Conservation (phyloP, 495 filamentous ascomycete species). For the Trichocladium antarcticum region DNA sequence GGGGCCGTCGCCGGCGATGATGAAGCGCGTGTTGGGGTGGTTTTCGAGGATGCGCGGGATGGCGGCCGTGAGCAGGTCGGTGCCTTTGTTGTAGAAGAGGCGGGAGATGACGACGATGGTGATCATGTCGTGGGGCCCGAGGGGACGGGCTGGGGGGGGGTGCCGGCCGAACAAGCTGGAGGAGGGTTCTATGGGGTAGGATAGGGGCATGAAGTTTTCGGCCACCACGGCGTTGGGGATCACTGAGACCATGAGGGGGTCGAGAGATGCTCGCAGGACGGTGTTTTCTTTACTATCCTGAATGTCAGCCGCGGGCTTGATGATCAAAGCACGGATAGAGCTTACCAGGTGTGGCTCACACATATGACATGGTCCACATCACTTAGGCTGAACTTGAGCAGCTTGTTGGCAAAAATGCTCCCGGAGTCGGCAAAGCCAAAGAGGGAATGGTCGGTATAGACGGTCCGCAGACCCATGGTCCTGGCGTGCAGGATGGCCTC, state of each 20-base stretch:
- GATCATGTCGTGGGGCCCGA: constrained; percentile 75
- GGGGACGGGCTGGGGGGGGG: constrained; percentile 34
- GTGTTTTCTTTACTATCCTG: constrained; percentile 85
- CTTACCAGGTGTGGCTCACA: constrained; percentile 92
- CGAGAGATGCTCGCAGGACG: constrained; percentile 83
- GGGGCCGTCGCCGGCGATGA: constrained; percentile 89
- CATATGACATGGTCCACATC: constrained; percentile 98
- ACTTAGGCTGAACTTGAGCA: constrained; percentile 89
- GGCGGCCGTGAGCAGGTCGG: constrained; percentile 84
- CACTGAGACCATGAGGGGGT: constrained; percentile 92
- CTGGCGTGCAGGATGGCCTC: constrained; percentile 91
- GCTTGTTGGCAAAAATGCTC: constrained; percentile 91
- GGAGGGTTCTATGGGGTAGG: constrained; percentile 29
- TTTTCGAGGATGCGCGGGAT: constrained; percentile 82
- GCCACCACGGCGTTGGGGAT: constrained; percentile 97
- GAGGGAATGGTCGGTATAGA: constrained; percentile 95
- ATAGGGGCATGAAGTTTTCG: constrained; percentile 77
- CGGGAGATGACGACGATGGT: constrained; percentile 96
- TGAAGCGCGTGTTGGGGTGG: constrained; percentile 89
- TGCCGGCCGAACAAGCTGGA: not conserved
- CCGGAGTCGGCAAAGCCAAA: constrained; percentile 96
- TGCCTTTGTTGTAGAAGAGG: constrained; percentile 98
- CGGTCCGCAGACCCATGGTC: constrained; percentile 91
- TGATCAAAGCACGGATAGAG: not conserved
- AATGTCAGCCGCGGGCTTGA: constrained; percentile 3